Evolutionary conservation across 768 basidiomycete genomes (phyloP).

Genomic region (Pleurotus platypus): DNA sequence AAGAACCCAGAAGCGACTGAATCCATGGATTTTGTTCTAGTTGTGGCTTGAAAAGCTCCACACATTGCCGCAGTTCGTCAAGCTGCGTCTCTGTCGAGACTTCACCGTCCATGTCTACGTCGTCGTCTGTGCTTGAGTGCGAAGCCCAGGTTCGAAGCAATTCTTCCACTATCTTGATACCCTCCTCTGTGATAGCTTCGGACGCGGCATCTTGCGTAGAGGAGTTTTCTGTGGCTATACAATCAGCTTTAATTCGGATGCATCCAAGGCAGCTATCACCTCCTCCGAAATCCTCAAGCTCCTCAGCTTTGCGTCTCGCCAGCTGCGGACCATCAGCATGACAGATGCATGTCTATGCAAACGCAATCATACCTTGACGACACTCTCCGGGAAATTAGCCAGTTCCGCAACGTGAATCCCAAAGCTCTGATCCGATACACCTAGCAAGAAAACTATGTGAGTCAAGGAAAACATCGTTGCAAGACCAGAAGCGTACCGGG

Average conservation of each 20-base stretch:
- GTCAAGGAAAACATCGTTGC: neutral
- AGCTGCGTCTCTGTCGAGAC: slow-evolving; percentile 39
- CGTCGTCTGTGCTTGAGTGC: slow-evolving; percentile 36
- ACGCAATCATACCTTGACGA: slow-evolving; percentile 61
- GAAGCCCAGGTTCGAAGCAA: slow-evolving; percentile 65
- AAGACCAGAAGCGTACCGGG: slow-evolving; percentile 53
- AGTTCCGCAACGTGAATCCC: slow-evolving; percentile 97
- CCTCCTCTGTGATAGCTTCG: slow-evolving; percentile 67
- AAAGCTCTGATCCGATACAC: slow-evolving; percentile 94
- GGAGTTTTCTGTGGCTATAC: slow-evolving; percentile 13
- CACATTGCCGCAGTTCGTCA: slow-evolving; percentile 52
- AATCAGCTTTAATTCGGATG: slow-evolving; percentile 6
- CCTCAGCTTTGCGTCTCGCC: slow-evolving; percentile 87
- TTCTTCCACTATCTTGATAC: slow-evolving; percentile 76
- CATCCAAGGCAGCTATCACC: slow-evolving; percentile 20
- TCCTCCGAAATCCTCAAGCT: slow-evolving; percentile 80
- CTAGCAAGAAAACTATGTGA: slow-evolving; percentile 28
- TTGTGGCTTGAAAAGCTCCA: slow-evolving; percentile 60
- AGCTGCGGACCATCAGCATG: slow-evolving; percentile 40
- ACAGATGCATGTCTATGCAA: neutral
- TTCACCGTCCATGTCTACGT: slow-evolving; percentile 38
- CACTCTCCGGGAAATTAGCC: slow-evolving; percentile 96
- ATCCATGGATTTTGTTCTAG: slow-evolving; percentile 83
- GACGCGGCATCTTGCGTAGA: slow-evolving; percentile 41
- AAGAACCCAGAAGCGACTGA: slow-evolving; percentile 47